phyloP scores from a whole-genome alignment of 1,139 yeast species.

The Saccharomyces hybrid region DNA sequence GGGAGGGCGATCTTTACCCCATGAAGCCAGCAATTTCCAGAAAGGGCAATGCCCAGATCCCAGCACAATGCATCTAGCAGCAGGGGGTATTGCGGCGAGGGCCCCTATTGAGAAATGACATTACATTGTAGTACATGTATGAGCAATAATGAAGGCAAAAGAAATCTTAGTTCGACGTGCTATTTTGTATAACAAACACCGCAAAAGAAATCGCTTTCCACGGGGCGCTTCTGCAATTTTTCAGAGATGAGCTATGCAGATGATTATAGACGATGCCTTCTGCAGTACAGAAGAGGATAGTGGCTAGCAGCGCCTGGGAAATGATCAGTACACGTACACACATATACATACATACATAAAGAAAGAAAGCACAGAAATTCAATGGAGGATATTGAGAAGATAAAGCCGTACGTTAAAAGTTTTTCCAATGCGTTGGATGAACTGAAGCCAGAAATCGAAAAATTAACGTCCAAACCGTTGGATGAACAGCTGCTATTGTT shows the following conservation, averaged over 20 bases:
- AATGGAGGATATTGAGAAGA: slow-evolving; percentile 28
- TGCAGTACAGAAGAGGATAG: background rate
- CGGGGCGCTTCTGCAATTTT: background rate
- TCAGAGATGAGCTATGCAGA: background rate
- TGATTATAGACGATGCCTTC: background rate
- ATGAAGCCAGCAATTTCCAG: background rate
- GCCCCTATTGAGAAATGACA: no score
- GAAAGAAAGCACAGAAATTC: background rate
- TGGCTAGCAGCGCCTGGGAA: background rate
- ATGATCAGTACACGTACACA: background rate
- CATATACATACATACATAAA: background rate
- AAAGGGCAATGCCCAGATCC: no score
- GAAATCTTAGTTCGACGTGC: background rate
- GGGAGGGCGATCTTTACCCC: background rate
- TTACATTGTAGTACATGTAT: background rate
- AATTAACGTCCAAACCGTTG: slow-evolving; percentile 19
- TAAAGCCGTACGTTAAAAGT: slow-evolving; percentile 26
- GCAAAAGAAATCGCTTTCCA: background rate
- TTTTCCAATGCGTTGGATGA: slow-evolving; percentile 19
- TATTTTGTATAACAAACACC: background rate
- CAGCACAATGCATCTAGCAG: background rate
- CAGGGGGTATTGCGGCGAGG: background rate
- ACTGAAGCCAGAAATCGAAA: slow-evolving; percentile 18
- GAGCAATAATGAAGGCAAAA: background rate
- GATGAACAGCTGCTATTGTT: slow-evolving; percentile 24